Evolutionary conservation across 306 rosid genomes (phyloP).

Genomic region (Prinsepia uniflora): DNA sequence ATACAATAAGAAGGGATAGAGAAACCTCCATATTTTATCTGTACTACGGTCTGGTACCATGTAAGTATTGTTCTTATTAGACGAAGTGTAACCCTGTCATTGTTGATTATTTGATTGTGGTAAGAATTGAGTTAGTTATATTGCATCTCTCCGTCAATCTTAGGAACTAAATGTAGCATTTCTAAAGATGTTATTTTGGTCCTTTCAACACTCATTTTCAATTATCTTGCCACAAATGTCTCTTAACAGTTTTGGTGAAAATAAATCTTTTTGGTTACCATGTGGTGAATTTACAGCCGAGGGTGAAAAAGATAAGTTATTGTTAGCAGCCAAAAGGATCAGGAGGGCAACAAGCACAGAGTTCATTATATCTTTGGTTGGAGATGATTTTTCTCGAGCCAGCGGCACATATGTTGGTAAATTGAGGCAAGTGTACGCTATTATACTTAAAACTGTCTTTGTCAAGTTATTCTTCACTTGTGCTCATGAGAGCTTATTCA

Average conservation of each 20-base stretch:
- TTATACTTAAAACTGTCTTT: constrained; percentile 9
- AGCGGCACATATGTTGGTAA: constrained; percentile 65
- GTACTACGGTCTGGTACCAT: constrained; percentile 62
- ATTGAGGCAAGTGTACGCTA: constrained; percentile 54
- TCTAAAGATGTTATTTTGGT: not conserved
- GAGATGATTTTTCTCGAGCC: constrained; percentile 65
- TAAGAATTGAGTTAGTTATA: not conserved
- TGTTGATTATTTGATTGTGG: not conserved
- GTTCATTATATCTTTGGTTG: constrained; percentile 59
- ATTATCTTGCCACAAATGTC: too few relatives aligned
- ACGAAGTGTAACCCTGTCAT: not conserved
- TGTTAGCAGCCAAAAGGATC: constrained; percentile 77
- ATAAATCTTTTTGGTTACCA: not conserved
- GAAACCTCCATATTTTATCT: constrained; percentile 61
- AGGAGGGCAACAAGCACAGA: constrained; percentile 73
- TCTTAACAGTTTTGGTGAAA: not conserved
- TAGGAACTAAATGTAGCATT: not conserved
- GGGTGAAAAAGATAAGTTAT: constrained; percentile 55
- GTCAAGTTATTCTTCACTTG: constrained; percentile 7
- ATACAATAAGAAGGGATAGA: constrained; percentile 76
- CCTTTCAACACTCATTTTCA: not conserved
- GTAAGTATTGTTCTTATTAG: constrained; percentile 44
- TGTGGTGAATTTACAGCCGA: constrained; percentile 50
- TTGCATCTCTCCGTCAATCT: not conserved
- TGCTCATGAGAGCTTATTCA: constrained; percentile 20